Evolutionary conservation across 2,329 filamentous ascomycete genomes (phyloP).

Genomic region (Phaeomoniella chlamydospora): DNA sequence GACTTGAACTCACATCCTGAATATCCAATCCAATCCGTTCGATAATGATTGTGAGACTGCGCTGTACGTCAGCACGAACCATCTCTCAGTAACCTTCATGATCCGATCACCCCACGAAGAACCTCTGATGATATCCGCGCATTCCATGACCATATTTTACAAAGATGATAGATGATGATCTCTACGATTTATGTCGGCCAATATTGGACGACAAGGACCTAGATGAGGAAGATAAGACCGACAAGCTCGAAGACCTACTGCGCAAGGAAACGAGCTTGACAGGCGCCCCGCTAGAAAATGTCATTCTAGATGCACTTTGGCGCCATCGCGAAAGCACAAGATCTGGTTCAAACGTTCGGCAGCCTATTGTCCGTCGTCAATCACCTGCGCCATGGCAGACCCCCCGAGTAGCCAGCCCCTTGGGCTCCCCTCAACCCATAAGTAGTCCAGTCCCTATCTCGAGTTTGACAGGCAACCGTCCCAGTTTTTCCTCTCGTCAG

Average conservation of each 20-base stretch:
- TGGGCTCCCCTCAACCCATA: constrained; percentile 57
- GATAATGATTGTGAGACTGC: constrained; percentile 2
- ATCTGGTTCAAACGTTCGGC: constrained; percentile 61
- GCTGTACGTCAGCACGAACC: not conserved
- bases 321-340: constrained; percentile 25
- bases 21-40: no score
- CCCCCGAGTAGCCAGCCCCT: constrained; percentile 58
- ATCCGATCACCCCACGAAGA: constrained; percentile 2
- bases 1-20: not conserved
- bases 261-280: constrained; percentile 62
- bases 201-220: constrained; percentile 69
- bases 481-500: constrained; percentile 50
- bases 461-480: constrained; percentile 57
- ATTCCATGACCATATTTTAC: constrained; percentile 5
- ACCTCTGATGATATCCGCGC: constrained; percentile 1
- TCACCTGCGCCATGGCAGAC: constrained; percentile 90
- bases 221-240: constrained; percentile 91
- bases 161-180: constrained; percentile 80
- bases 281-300: constrained; percentile 72
- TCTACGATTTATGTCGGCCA: constrained; percentile 82
- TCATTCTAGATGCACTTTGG: constrained; percentile 83
- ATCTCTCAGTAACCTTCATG: not conserved
- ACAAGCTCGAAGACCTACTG: constrained; percentile 75
- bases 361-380: constrained; percentile 76
- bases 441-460: constrained; percentile 66